Percentiles rank a stretch among this genome's conserved stretches.
These are phyloP conservation scores for Colletotrichum viniferum DNA, from an alignment of 2,329 filamentous ascomycete genomes.

Conservation along the genomic window DNA sequence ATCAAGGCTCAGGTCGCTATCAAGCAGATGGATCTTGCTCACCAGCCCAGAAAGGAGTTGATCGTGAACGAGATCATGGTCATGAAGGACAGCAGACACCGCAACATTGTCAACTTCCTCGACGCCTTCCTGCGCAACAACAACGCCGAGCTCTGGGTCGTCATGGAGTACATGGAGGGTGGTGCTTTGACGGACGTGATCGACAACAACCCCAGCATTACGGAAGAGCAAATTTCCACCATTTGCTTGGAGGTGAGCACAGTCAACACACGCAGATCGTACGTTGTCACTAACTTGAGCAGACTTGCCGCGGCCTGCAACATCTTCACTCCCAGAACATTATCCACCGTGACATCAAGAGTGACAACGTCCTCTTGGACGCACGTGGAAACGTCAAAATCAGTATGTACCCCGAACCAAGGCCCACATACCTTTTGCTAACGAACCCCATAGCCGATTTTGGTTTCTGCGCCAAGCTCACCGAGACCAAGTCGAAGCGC, in stretches of 20 bases:
- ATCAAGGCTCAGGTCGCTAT: conserved; percentile 91
- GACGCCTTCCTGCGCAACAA: conserved; percentile 97
- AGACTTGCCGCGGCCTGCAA: conserved; percentile 95
- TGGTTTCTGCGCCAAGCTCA: conserved; percentile 98
- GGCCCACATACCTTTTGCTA: conserved; percentile 35
- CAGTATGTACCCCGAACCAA: conserved; percentile 65
- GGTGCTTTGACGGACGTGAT: conserved; percentile 98
- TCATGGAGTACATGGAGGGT: conserved; percentile 99
- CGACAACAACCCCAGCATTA: conserved; percentile 93
- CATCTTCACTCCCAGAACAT: conserved; percentile 96
- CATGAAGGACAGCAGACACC: conserved; percentile 98
- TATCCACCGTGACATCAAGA: conserved; percentile 99
- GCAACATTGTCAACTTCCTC: conserved; percentile 98
- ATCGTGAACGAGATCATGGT: conserved; percentile 99
- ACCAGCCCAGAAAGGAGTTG: conserved; percentile 95
- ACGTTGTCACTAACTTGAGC: conserved; percentile 27
- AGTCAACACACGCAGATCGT: neutral
- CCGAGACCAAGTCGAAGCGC: conserved; percentile 94
- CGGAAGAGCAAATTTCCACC: conserved; percentile 95
- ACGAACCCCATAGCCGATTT: conserved; percentile 77
- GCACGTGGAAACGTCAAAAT: conserved; percentile 97
- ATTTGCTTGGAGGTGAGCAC: conserved; percentile 88
- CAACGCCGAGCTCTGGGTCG: conserved; percentile 95
- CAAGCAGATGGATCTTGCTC: conserved; percentile 99
- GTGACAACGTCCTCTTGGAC: conserved; percentile 95